phyloP scores from a whole-genome alignment of 495 filamentous ascomycete species.

The Trichoderma erinaceum region DNA sequence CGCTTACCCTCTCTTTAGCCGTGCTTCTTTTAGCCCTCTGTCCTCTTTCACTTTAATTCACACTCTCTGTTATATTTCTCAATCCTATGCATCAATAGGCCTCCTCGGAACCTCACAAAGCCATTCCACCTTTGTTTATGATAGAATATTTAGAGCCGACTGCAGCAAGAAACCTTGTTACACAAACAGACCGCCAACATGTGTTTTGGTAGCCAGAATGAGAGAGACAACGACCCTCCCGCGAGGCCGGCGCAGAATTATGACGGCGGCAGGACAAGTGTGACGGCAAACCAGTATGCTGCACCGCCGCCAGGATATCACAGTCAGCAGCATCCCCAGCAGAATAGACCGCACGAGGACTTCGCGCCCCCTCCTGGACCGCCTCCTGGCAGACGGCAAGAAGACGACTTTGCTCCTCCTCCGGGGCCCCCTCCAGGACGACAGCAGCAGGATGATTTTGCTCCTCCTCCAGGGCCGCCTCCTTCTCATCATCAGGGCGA shows the following conservation, averaged over 20 bases:
- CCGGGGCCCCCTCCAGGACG: constrained; percentile 32
- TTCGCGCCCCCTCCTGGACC: constrained; percentile 34
- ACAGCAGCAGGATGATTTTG: constrained; percentile 25
- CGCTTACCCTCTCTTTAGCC: too few species aligned
- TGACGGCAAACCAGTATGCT: constrained; percentile 8
- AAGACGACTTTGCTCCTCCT: constrained; percentile 22
- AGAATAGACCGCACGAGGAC: constrained; percentile 15
- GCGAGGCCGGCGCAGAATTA: constrained; percentile 26
- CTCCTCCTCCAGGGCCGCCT: constrained; percentile 35
- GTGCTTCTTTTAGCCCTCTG: too few species aligned
- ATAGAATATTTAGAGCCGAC: too few species aligned
- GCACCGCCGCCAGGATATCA: constrained; percentile 35
- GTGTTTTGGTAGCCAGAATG: constrained; percentile 42
- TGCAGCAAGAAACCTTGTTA: background rate
- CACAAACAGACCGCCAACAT: constrained; percentile 22
- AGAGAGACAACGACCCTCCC: constrained; percentile 24
- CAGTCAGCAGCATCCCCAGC: constrained; percentile 10
- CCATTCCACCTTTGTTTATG: background rate
- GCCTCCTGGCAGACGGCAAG: constrained; percentile 27
- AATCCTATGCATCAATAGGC: background rate
- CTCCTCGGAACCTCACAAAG: too few species aligned
- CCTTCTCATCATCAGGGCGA: constrained; percentile 27
- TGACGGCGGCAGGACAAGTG: background rate
- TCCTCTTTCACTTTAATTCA: too few species aligned
- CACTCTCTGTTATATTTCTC: background rate